These are phyloP conservation scores for Plasmodium berghei DNA, from an alignment of 169 alveolate species.

Conservation along the genomic window DNA sequence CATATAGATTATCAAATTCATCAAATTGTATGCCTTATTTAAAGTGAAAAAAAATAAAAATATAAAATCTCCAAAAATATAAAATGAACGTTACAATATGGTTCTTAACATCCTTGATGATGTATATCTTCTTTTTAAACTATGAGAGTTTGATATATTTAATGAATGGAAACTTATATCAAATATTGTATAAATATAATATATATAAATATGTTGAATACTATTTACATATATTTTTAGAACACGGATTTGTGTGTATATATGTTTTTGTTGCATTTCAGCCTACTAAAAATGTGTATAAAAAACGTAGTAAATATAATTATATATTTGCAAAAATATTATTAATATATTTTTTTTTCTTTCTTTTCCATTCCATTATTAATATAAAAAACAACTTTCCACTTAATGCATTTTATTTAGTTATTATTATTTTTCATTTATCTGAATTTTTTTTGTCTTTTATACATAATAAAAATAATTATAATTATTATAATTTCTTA, in stretches of 20 bases:
- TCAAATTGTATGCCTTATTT: no score
- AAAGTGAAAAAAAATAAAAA: no score
- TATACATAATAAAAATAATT: conserved; percentile 44
- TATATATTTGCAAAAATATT: conserved; percentile 57
- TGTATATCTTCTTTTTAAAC: conserved; percentile 28
- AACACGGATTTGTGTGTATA: conserved; percentile 43
- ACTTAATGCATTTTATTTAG: conserved; percentile 27
- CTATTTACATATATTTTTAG: conserved; percentile 30
- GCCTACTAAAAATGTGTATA: conserved; percentile 42
- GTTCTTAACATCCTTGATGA: conserved; percentile 9
- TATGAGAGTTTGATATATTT: conserved; percentile 34
- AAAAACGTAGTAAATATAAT: conserved; percentile 42
- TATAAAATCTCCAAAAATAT: no score
- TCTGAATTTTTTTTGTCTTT: conserved; percentile 62
- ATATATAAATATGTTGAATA: background rate
- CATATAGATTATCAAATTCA: no score
- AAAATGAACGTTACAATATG: conserved; percentile 58
- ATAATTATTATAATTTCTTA: conserved; percentile 48
- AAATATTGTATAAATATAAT: conserved; percentile 3
- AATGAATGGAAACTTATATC: background rate
- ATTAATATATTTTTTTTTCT: conserved; percentile 47
- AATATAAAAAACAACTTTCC: conserved; percentile 53
- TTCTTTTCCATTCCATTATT: conserved; percentile 40
- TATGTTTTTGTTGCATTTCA: conserved; percentile 18
- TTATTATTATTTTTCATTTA: conserved; percentile 41